Percentiles rank a stretch among this genome's conserved stretches.
Conservation (phyloP, 2,329 filamentous ascomycete genomes). For the Annulohypoxylon truncatum region DNA sequence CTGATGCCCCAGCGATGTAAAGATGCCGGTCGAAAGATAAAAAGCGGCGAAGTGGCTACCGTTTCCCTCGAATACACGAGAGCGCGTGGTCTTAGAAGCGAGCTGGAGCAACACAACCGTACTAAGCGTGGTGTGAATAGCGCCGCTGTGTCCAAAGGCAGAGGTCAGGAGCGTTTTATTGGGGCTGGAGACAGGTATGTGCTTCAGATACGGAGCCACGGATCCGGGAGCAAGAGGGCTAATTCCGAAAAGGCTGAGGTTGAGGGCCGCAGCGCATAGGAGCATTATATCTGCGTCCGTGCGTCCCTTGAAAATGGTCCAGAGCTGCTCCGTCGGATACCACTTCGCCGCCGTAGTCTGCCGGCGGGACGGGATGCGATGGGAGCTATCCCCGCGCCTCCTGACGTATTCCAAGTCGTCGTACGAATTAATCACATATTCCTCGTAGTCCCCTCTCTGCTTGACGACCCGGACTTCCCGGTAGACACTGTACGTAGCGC, state of each 20-base stretch:
- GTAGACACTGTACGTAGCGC: constrained; percentile 45
- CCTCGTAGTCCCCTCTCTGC: background rate
- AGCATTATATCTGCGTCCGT: constrained; percentile 27
- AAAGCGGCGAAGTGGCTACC: constrained; percentile 46
- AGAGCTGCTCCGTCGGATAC: constrained; percentile 3
- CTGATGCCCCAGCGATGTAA: constrained; percentile 43
- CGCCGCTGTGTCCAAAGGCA: constrained; percentile 42
- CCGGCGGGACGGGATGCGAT: background rate
- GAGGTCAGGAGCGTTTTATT: constrained; percentile 48
- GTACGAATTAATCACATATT: constrained; percentile 23
- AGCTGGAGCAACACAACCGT: constrained; percentile 39
- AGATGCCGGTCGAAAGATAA: constrained; percentile 45
- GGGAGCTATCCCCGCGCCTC: background rate
- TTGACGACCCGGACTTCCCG: constrained; percentile 35
- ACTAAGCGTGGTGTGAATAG: constrained; percentile 41
- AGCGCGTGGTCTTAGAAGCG: constrained; percentile 23
- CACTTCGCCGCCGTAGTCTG: background rate
- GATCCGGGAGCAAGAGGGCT: background rate
- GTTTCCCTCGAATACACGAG: constrained; percentile 36
- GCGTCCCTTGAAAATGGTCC: constrained; percentile 21
- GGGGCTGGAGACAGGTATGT: constrained; percentile 26
- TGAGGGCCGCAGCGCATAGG: constrained; percentile 32
- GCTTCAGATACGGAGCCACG: constrained; percentile 25
- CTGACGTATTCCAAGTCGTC: constrained; percentile 31
- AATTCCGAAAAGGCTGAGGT: constrained; percentile 23